Evolutionary conservation across 164 flowering plant species (phyloP), one percentile per base, ranked within the genome.

Genomic region (Annona squamosa): DNA sequence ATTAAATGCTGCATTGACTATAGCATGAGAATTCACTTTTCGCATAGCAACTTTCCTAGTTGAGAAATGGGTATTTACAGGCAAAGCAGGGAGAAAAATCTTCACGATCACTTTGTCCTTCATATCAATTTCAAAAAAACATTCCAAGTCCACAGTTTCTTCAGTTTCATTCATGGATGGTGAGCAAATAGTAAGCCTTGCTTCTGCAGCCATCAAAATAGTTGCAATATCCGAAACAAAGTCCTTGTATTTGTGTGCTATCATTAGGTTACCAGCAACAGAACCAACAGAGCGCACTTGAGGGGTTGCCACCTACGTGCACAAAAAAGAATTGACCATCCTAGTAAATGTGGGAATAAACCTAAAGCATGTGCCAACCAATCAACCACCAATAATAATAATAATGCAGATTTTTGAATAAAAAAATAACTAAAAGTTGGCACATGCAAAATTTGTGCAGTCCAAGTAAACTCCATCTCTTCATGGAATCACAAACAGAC

Each of bases 251-350:
- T 70, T 43, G 45, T 70, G 72, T 70, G 72, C 62, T n/a, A 70
- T 70, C 72, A 70, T 70, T 63, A 70, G 52, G 62, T 70, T 70
- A 18, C 72, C 72, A 48, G 63, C 72, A 70, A 70, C 72, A 70
- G 72, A 70, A 48, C 72, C 72, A 48, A 70, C 61, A 48, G 48
- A 19, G 61, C 72, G 72, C 4, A 70, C 45, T 70, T 70, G 72
- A 42, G 72, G 72, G 13, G 72, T 70, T 4, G 72, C 72, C 48
- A 70, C 72, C 72, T 70, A 19, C 45, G 19, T 26, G 37, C 37
- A 26, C 37, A 1, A 26, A 26, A 26, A 26, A 26, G 37, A 26
- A 26, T 26, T 26, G 37, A 26, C 37, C 37, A 26, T 26, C 37
- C 37, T 26, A 26, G 37, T 26, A 26, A 26, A 26, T 26, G 37